These are phyloP conservation scores for Dothiorella sarmentorum DNA, from an alignment of 2,329 filamentous ascomycete species.

Conservation along the genomic window DNA sequence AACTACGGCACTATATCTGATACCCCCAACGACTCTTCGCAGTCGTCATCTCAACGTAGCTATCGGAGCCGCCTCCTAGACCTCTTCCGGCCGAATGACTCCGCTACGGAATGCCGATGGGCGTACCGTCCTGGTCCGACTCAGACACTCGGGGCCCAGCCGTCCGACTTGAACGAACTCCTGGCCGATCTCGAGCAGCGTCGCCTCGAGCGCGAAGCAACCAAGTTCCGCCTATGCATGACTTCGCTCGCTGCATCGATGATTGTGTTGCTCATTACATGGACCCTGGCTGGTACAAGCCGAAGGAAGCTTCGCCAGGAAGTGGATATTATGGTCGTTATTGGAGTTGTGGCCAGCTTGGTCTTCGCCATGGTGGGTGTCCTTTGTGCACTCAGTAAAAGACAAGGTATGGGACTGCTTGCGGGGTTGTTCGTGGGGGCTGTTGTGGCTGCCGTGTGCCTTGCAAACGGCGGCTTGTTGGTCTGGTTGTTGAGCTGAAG, in stretches of 20 bases:
- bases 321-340: constrained; percentile 69
- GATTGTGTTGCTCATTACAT: constrained; percentile 62
- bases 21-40: background rate
- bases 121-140: background rate
- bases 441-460: constrained; percentile 46
- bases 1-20: constrained; percentile 13
- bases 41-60: constrained; percentile 12
- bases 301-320: constrained; percentile 64
- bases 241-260: constrained; percentile 58
- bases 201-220: constrained; percentile 33
- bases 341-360: constrained; percentile 66
- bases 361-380: constrained; percentile 61
- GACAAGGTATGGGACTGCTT: constrained; percentile 42
- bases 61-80: background rate
- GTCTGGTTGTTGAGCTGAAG: constrained; percentile 35
- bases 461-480: constrained; percentile 52
- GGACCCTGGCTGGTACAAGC: constrained; percentile 64
- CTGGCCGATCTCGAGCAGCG: constrained; percentile 23
- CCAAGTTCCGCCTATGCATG: constrained; percentile 40
- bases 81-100: constrained; percentile 9
- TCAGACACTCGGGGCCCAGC: background rate
- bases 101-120: background rate
- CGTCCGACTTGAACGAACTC: constrained; percentile 7
- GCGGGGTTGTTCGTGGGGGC: constrained; percentile 46
- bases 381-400: constrained; percentile 55